phyloP scores from a whole-genome alignment of 257 asterid genomes.

The Ajuga chamaepitys region DNA sequence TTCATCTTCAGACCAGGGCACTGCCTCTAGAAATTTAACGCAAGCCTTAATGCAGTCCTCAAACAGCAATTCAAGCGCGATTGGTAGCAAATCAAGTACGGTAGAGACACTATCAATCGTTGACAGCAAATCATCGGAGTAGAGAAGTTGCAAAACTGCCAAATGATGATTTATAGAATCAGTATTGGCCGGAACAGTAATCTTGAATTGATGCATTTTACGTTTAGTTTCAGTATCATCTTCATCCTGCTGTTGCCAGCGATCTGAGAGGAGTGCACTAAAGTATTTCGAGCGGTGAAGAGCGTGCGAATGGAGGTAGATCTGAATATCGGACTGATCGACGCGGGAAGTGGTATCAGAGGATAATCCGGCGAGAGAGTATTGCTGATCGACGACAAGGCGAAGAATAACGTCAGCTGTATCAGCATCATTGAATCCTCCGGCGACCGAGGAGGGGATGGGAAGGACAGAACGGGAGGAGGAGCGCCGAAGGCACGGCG shows the following conservation, averaged over 20 bases:
- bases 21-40: constrained; percentile 72
- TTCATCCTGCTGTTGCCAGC: constrained; percentile 41
- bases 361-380: constrained; percentile 11
- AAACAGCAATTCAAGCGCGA: constrained; percentile 76
- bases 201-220: constrained; percentile 24
- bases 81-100: constrained; percentile 56
- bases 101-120: constrained; percentile 33
- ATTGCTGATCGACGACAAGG: constrained; percentile 34
- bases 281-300: constrained; percentile 58
- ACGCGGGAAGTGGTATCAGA: constrained; percentile 23
- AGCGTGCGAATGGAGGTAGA: constrained; percentile 51
- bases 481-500: constrained; percentile 19
- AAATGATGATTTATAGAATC: constrained; percentile 34
- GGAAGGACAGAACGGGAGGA: not conserved
- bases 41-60: constrained; percentile 88
- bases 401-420: constrained; percentile 61
- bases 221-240: not conserved
- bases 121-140: constrained; percentile 40
- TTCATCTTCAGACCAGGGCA: constrained; percentile 96
- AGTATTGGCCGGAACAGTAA: constrained; percentile 31
- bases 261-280: constrained; percentile 50
- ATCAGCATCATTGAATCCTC: constrained; percentile 49
- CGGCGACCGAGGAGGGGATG: too few relatives aligned
- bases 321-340: constrained; percentile 28
- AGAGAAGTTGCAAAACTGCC: constrained; percentile 49